Conservation (phyloP, 2,329 filamentous ascomycete species). For the Dichotomopilus funicola region DNA sequence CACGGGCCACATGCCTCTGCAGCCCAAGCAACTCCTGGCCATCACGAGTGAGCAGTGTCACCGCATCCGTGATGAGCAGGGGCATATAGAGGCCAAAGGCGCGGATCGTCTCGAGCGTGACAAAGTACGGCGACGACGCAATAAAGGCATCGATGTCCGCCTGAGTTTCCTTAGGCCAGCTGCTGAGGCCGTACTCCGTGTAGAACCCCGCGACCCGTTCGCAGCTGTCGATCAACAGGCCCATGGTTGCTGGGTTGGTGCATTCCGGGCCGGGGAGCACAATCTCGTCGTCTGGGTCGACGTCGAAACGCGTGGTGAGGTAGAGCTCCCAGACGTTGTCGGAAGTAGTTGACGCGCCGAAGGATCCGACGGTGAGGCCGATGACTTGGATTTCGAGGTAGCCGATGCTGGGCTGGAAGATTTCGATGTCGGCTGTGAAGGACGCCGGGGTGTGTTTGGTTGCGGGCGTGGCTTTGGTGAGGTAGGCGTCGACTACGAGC, state of each 20-base stretch:
- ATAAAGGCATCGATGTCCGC: slow-evolving; percentile 29
- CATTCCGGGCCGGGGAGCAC: slow-evolving; percentile 13
- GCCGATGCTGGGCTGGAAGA: slow-evolving; percentile 27
- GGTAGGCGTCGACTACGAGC: slow-evolving; percentile 28
- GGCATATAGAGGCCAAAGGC: slow-evolving; percentile 23
- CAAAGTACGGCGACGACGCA: slow-evolving; percentile 27
- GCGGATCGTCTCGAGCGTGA: slow-evolving; percentile 28
- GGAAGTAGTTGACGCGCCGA: slow-evolving; percentile 25
- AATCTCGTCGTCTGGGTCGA: slow-evolving; percentile 38
- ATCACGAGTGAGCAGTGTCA: slow-evolving; percentile 26
- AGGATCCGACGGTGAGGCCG: slow-evolving; percentile 29
- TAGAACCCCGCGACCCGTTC: slow-evolving; percentile 32
- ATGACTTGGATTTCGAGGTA: slow-evolving; percentile 31
- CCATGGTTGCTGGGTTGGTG: slow-evolving; percentile 8
- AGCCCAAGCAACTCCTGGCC: slow-evolving; percentile 28
- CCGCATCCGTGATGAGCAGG: slow-evolving; percentile 22
- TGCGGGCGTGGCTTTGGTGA: slow-evolving; percentile 26
- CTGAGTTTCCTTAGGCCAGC: slow-evolving; percentile 25
- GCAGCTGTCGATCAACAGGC: slow-evolving; percentile 31
- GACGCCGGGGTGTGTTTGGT: slow-evolving; percentile 22
- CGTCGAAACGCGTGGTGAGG: slow-evolving; percentile 30
- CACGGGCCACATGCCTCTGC: slow-evolving; percentile 29
- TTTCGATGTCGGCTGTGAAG: slow-evolving; percentile 33
- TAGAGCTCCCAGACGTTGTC: slow-evolving; percentile 32
- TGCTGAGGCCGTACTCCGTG: background rate